These are phyloP conservation scores for Fusarium hostae DNA, from an alignment of 2,329 filamentous ascomycete species.

Conservation along the genomic window DNA sequence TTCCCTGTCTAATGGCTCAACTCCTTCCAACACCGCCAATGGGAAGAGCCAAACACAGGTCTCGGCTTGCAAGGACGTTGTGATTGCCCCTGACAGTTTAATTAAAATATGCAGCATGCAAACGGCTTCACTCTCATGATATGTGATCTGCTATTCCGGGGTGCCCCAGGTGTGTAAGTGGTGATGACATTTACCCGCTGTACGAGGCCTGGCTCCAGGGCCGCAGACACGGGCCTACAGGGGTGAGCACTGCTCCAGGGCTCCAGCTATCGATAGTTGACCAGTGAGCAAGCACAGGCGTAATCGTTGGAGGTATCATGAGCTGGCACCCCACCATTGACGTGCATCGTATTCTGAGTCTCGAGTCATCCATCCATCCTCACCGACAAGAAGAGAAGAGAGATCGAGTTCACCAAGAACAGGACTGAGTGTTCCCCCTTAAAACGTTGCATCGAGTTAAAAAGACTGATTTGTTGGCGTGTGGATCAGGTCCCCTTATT, in stretches of 20 bases:
- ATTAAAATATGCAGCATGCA: constrained; percentile 40
- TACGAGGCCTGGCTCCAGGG: constrained; percentile 37
- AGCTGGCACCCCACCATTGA: constrained; percentile 43
- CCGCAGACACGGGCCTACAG: constrained; percentile 14
- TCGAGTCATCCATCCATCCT: constrained; percentile 25
- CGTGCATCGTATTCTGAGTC: constrained; percentile 22
- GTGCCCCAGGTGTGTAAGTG: constrained; percentile 31
- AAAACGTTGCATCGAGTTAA: constrained; percentile 14
- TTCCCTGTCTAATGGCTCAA: constrained; percentile 26
- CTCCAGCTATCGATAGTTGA: constrained; percentile 45
- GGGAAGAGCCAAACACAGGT: constrained; percentile 7
- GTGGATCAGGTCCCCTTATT: constrained; percentile 41
- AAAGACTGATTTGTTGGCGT: constrained; percentile 35
- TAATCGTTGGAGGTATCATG: constrained; percentile 35
- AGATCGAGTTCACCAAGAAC: constrained; percentile 22
- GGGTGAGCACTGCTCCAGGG: constrained; percentile 1
- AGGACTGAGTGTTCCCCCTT: constrained; percentile 34
- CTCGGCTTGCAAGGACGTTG: constrained; percentile 15
- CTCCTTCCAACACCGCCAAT: constrained; percentile 28
- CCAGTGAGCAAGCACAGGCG: constrained; percentile 42
- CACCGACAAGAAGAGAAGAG: constrained; percentile 10
- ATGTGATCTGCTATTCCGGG: constrained; percentile 17
- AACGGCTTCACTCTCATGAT: constrained; percentile 19
- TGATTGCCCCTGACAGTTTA: constrained; percentile 28
- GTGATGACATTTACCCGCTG: constrained; percentile 35